phyloP scores from a whole-genome alignment of 2,329 filamentous ascomycete genomes.

The Sporothrix brunneoviolacea region DNA sequence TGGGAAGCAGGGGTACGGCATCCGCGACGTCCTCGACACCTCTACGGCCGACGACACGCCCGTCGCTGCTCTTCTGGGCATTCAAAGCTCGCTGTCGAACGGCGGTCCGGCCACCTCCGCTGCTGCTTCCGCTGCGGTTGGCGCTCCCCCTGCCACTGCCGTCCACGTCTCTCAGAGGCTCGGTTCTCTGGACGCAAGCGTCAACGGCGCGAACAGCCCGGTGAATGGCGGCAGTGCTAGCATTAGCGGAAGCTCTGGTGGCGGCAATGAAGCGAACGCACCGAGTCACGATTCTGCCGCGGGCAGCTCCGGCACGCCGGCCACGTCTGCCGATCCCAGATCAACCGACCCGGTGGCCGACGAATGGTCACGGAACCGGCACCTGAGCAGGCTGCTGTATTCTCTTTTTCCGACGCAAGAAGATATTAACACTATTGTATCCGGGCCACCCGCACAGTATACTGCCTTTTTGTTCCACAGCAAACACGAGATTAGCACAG shows the following conservation, averaged over 20 bases:
- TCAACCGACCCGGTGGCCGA: background rate
- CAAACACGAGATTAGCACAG: constrained; percentile 26
- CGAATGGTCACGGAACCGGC: constrained; percentile 23
- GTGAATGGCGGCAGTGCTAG: background rate
- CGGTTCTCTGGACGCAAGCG: background rate
- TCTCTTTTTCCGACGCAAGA: constrained; percentile 29
- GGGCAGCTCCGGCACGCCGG: background rate
- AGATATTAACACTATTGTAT: constrained; percentile 27
- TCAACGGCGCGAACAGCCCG: constrained; percentile 15
- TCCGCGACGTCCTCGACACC: constrained; percentile 24
- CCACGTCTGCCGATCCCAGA: background rate
- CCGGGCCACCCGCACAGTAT: constrained; percentile 23
- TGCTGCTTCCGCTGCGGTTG: background rate
- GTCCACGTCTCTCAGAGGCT: background rate
- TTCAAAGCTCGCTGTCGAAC: constrained; percentile 19
- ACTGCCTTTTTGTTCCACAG: constrained; percentile 27
- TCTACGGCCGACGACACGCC: constrained; percentile 26
- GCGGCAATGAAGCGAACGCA: too few species aligned
- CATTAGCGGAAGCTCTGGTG: background rate
- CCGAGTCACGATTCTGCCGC: background rate
- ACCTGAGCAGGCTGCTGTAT: constrained; percentile 27
- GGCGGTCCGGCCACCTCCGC: constrained; percentile 18
- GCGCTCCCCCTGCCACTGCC: background rate
- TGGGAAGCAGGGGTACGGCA: constrained; percentile 14
- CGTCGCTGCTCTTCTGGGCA: constrained; percentile 25